These are phyloP conservation scores for Monascus ruber DNA, from an alignment of 2,329 filamentous ascomycete species.

Conservation along the genomic window DNA sequence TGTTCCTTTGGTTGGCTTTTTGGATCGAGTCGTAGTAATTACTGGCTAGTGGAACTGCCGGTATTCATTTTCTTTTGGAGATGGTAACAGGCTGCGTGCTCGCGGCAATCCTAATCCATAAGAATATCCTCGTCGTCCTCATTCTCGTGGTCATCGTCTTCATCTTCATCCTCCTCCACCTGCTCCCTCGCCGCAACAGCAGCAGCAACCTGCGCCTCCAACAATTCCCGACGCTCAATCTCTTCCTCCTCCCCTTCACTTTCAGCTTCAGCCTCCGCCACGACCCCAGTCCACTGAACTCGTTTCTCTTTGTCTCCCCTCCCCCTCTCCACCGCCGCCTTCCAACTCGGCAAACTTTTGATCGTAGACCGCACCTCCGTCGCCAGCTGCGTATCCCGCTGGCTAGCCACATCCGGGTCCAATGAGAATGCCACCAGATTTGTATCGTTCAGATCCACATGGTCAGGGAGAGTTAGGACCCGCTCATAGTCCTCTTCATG, in stretches of 20 bases:
- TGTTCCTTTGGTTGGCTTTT: too few species aligned
- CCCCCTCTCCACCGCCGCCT: conserved; percentile 3
- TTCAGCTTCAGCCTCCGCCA: conserved; percentile 5
- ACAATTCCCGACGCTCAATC: conserved; percentile 19
- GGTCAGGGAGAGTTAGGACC: conserved; percentile 29
- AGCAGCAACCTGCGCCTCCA: conserved; percentile 17
- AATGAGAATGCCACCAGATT: conserved; percentile 14
- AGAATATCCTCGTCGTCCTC: conserved; percentile 7
- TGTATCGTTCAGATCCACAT: conserved; percentile 13
- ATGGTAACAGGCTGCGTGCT: too few species aligned
- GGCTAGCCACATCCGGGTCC: conserved; percentile 9
- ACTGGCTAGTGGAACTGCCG: too few species aligned
- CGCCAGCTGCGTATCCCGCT: conserved; percentile 18
- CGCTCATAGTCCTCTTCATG: conserved; percentile 25
- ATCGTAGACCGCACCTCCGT: conserved; percentile 26
- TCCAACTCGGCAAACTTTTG: conserved; percentile 20
- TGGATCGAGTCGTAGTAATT: too few species aligned
- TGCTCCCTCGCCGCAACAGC: conserved; percentile 14
- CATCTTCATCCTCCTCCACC: conserved; percentile 9
- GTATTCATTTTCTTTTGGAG: too few species aligned
- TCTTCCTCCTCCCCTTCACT: conserved; percentile 23
- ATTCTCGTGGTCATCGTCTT: conserved; percentile 13
- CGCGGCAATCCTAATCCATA: conserved; percentile 1
- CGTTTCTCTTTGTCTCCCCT: conserved; percentile 2
- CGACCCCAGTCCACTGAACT: conserved; percentile 4